Evolutionary conservation across 225 moss, liverwort and hornwort genomes (phyloP).

Genomic region (Pleurozium schreberi): DNA sequence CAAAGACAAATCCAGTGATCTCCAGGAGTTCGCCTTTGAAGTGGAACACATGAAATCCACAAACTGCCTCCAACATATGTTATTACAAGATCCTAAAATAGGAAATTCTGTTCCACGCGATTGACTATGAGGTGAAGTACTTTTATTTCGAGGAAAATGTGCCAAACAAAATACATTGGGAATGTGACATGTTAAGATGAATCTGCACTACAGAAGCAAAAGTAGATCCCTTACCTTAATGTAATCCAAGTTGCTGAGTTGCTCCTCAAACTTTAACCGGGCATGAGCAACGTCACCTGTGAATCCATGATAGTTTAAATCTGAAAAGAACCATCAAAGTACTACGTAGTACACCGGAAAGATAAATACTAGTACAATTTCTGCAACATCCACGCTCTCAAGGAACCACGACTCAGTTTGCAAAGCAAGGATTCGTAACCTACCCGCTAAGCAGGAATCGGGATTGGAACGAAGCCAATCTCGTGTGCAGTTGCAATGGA

Average conservation of each 20-base stretch:
- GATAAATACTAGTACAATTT: not conserved
- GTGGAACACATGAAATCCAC: constrained; percentile 73
- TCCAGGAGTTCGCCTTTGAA: constrained; percentile 17
- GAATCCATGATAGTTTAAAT: not conserved
- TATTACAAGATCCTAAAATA: not conserved
- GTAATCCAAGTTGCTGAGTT: constrained; percentile 67
- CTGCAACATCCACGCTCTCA: not conserved
- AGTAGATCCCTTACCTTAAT: constrained; percentile 17
- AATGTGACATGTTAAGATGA: not conserved
- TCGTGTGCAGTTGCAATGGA: constrained; percentile 67
- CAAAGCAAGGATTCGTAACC: not conserved
- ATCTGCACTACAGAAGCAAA: not conserved
- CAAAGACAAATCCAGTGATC: constrained; percentile 40
- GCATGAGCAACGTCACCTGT: constrained; percentile 69
- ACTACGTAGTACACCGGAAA: not conserved
- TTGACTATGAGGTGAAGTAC: not conserved
- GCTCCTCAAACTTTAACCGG: constrained; percentile 51
- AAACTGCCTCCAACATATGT: constrained; percentile 40
- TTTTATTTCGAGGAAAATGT: not conserved
- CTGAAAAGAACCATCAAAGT: not conserved
- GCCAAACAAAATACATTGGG: not conserved
- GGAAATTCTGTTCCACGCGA: not conserved
- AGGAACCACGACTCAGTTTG: not conserved
- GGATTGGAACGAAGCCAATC: constrained; percentile 74
- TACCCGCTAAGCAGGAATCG: constrained; percentile 76